Percentiles rank a stretch among this genome's conserved stretches.
phyloP scores from a whole-genome alignment of 352 stramenopile genomes.

The Hyaloperonospora arabidopsidis region DNA sequence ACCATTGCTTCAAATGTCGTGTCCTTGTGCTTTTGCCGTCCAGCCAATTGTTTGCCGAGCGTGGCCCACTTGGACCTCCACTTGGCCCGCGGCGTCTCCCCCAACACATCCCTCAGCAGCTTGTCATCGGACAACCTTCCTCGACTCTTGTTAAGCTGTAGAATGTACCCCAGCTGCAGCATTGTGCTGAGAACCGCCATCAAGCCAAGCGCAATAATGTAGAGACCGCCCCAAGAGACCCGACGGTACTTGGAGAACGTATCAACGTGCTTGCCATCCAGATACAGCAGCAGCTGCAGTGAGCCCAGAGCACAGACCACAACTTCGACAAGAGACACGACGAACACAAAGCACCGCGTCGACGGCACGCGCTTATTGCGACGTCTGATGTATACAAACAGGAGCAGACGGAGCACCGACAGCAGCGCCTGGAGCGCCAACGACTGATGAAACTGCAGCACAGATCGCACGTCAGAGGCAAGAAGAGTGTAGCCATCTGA shows the following conservation, averaged over 20 bases:
- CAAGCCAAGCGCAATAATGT: slow-evolving; percentile 44
- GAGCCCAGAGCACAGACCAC: slow-evolving; percentile 37
- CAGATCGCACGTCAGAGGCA: slow-evolving; percentile 25
- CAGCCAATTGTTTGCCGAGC: slow-evolving; percentile 54
- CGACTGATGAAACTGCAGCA: slow-evolving; percentile 60
- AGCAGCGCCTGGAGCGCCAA: slow-evolving; percentile 48
- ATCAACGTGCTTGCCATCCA: slow-evolving; percentile 31
- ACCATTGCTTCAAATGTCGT: slow-evolving; percentile 78
- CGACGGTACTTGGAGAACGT: slow-evolving; percentile 43
- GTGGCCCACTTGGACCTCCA: slow-evolving; percentile 76
- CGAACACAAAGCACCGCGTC: slow-evolving; percentile 73
- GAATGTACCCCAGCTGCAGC: slow-evolving; percentile 66
- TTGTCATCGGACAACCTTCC: slow-evolving; percentile 52
- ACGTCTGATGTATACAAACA: slow-evolving; percentile 66
- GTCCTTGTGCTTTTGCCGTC: slow-evolving; percentile 46
- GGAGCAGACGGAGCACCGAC: slow-evolving; percentile 38
- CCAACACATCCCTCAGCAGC: slow-evolving; percentile 54
- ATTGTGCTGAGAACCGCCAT: slow-evolving; percentile 43
- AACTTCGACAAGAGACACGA: slow-evolving; percentile 57
- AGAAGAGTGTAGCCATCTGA: slow-evolving; percentile 29
- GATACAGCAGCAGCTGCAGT: slow-evolving; percentile 60
- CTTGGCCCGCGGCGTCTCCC: slow-evolving; percentile 28
- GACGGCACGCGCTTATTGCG: slow-evolving; percentile 63
- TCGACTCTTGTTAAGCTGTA: slow-evolving; percentile 71
- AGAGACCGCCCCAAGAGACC: slow-evolving; percentile 41